These are phyloP conservation scores for Hypoxylon trugodes DNA, from an alignment of 495 filamentous ascomycete genomes.

Conservation along the genomic window DNA sequence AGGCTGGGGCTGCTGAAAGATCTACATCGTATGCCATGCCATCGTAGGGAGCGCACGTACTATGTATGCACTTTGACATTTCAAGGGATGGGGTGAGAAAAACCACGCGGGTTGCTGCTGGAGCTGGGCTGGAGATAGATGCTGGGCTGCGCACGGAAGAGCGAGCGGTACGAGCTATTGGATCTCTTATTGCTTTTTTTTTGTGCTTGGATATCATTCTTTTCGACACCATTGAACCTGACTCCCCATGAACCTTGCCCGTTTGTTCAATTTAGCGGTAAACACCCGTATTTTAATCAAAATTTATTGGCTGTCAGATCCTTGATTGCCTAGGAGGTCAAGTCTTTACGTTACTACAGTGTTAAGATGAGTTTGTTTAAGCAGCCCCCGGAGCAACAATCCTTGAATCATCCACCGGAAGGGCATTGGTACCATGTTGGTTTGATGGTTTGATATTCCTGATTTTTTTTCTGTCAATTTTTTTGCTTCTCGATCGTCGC, in stretches of 20 bases:
- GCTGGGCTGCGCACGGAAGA: too few relatives aligned
- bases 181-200: conserved; percentile 19
- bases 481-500: conserved; percentile 26
- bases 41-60: not conserved
- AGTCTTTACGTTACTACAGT: not conserved
- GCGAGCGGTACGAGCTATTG: conserved; percentile 11
- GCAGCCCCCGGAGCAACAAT: too few relatives aligned
- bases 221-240: conserved; percentile 8
- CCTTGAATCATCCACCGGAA: too few relatives aligned
- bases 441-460: conserved; percentile 16
- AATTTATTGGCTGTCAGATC: not conserved
- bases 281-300: conserved; percentile 19
- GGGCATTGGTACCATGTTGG: conserved; percentile 1
- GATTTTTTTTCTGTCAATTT: conserved; percentile 1
- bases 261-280: conserved; percentile 33
- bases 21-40: conserved; percentile 7
- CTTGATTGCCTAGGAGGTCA: conserved; percentile 4
- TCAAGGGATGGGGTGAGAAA: not conserved
- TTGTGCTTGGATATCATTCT: not conserved
- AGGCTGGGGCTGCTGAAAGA: conserved; percentile 25
- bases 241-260: conserved; percentile 36
- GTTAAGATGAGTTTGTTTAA: not conserved
- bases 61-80: not conserved
- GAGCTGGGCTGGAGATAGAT: too few relatives aligned
- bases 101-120: conserved; percentile 1